Evolutionary conservation across 2,329 filamentous ascomycete species (phyloP).

Genomic region (Hortaea sp.): DNA sequence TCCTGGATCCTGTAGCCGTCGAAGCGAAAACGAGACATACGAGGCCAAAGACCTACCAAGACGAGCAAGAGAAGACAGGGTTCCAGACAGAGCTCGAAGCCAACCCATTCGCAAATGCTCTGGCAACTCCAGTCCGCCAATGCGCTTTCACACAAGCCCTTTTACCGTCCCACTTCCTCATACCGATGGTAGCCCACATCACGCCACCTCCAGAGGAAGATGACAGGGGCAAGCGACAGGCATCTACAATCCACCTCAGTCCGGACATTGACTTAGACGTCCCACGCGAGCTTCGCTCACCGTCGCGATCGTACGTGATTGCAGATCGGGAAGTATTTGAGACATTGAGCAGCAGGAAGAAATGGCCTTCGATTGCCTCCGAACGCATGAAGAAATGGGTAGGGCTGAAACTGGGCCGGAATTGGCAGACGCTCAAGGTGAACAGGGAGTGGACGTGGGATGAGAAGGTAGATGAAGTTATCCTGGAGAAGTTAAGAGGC

Average conservation of each 20-base stretch:
- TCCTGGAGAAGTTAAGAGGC: constrained; percentile 43
- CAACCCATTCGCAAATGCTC: constrained; percentile 56
- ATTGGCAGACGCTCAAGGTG: neutral
- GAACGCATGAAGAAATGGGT: constrained; percentile 7
- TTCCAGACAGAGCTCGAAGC: constrained; percentile 50
- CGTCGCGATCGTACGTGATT: neutral
- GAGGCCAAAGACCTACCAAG: constrained; percentile 34
- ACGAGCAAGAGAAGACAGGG: constrained; percentile 30
- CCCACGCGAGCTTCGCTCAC: constrained; percentile 1
- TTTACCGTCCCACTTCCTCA: constrained; percentile 54
- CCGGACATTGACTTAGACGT: neutral
- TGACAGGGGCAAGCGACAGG: neutral
- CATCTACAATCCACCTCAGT: neutral
- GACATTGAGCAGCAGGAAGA: neutral
- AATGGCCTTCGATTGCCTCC: constrained; percentile 5
- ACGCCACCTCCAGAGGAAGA: neutral
- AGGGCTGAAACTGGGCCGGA: constrained; percentile 1
- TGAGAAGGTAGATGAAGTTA: constrained; percentile 45
- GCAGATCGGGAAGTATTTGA: neutral
- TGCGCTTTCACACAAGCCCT: constrained; percentile 41
- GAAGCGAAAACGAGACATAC: constrained; percentile 27
- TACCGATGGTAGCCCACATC: constrained; percentile 38
- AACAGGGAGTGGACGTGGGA: constrained; percentile 19
- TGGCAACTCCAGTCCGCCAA: constrained; percentile 50
- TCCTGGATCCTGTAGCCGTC: constrained; percentile 36